Base-by-base conservation (phyloP, 495 filamentous ascomycete species). In the Penicillium taxi region DNA sequence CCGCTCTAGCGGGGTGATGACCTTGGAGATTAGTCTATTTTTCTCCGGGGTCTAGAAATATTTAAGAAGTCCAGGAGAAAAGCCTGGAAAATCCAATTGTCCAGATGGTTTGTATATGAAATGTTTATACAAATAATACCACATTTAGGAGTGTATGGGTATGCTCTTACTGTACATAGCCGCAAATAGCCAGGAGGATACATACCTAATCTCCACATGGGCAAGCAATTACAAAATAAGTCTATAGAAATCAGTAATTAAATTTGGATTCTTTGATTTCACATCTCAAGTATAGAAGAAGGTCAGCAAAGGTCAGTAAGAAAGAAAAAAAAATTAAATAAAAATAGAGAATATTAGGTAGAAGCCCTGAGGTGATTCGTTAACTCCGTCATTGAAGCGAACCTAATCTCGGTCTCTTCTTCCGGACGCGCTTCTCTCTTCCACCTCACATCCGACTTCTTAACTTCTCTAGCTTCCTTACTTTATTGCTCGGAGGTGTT, bases 321-420 rank as follows among this genome's bases (percentile, higher is more conserved):
- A 44, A 28, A 7, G 18, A 23, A 29, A 38, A 32, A 11, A 22
- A 34, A 33, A 6, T 24, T 31, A 41, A 14, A 22, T 6, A 13
- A 31, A 22, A 25, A 26, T n/a, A 23, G 29, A 12, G 24, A 33
- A 25, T 14, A 31, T 12, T 24, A 35, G 23, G 19, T 15, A 32
- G 32, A 42, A 39, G 50, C 39, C 37, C 33, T 55, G 52, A n/a
- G n/a, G n/a, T n/a, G n/a, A n/a, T n/a, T n/a, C n/a, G n/a, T n/a
- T n/a, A n/a, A n/a, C n/a, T n/a, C 48, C 52, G 45, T 55, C 52
- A 55, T 55, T 39, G 49, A 29, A 14, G 21, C 38, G 23, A 34
- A 21, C 37, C 39, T 41, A 36, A 34, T 30, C 26, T 41, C 42
- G 44, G 44, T 22, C 47, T 32, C 42, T 39, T 40, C 39, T 42